phyloP scores from a whole-genome alignment of 2,329 filamentous ascomycete species.

The Hypoxylon sp. region DNA sequence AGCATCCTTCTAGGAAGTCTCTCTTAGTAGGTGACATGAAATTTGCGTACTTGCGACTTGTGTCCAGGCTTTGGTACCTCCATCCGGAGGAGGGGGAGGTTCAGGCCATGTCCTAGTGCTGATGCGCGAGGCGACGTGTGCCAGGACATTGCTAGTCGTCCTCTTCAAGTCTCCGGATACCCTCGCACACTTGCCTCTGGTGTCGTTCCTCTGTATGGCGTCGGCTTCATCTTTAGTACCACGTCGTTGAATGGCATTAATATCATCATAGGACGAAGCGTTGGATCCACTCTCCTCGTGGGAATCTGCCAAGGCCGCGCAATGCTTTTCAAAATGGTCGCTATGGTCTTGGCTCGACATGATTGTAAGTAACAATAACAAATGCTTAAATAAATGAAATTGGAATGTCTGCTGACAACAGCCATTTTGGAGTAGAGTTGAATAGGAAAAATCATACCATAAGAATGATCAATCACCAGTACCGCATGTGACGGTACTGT shows the following conservation, averaged over 20 bases:
- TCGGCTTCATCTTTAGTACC: conserved; percentile 19
- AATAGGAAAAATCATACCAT: conserved; percentile 23
- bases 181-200: conserved; percentile 31
- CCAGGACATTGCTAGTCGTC: conserved; percentile 52
- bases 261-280: conserved; percentile 34
- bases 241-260: conserved; percentile 27
- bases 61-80: conserved; percentile 49
- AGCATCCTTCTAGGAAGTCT: background rate
- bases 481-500: conserved; percentile 21
- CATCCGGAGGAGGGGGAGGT: conserved; percentile 53
- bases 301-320: conserved; percentile 24
- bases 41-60: conserved; percentile 44
- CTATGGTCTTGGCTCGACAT: conserved; percentile 39
- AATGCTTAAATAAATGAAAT: conserved; percentile 8
- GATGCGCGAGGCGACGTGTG: conserved; percentile 51
- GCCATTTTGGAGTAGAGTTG: conserved; percentile 19
- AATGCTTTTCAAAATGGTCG: conserved; percentile 42
- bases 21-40: background rate
- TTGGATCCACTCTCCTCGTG: conserved; percentile 43
- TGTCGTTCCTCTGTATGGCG: conserved; percentile 2
- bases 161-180: conserved; percentile 47
- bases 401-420: background rate
- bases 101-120: conserved; percentile 52
- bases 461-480: conserved; percentile 25
- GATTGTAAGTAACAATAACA: conserved; percentile 25